Percentiles rank a stretch among this genome's conserved stretches.
Conservation (phyloP, 257 asterid species). For the Solanum lycopersicoides region DNA sequence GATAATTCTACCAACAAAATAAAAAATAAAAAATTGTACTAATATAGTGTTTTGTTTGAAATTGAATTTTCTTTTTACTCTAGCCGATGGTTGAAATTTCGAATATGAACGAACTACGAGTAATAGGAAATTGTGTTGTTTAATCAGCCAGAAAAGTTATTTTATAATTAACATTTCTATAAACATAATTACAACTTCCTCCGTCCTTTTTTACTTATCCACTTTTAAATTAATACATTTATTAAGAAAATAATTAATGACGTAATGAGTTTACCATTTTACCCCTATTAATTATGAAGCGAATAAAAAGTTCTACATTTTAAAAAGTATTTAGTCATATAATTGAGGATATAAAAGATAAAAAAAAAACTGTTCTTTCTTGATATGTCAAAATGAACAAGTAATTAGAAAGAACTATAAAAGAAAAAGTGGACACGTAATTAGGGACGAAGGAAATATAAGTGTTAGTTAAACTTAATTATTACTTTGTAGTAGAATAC, state of each 20-base stretch:
- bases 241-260: too few relatives aligned
- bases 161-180: not conserved
- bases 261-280: too few relatives aligned
- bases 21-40: not conserved
- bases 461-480: not conserved
- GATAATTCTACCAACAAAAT: not conserved
- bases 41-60: not conserved
- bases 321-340: too few relatives aligned
- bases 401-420: too few relatives aligned
- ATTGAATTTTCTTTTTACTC: not conserved
- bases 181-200: not conserved
- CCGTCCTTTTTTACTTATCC: too few relatives aligned
- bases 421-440: too few relatives aligned
- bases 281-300: too few relatives aligned
- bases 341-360: too few relatives aligned
- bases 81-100: not conserved
- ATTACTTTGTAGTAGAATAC: not conserved
- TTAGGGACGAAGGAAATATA: fast-evolving
- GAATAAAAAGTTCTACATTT: fast-evolving
- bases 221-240: too few relatives aligned
- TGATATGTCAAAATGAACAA: too few relatives aligned
- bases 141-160: not conserved
- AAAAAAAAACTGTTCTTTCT: too few relatives aligned
- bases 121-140: not conserved
- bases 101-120: too few relatives aligned